Evolutionary conservation across 2,329 filamentous ascomycete genomes (phyloP).

Genomic region (Penicillium sp.): DNA sequence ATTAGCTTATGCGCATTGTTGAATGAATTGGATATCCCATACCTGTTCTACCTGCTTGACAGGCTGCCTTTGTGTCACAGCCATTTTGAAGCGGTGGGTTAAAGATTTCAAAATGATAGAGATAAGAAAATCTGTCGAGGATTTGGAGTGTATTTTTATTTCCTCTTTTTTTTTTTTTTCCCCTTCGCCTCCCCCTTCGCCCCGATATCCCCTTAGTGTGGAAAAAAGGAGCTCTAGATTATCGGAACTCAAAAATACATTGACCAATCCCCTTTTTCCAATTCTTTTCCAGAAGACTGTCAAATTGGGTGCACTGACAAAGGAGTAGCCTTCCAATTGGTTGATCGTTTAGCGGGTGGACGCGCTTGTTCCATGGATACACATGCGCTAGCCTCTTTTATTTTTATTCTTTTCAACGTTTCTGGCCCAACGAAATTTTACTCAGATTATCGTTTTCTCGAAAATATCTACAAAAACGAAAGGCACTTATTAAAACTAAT

Average conservation of each 20-base stretch:
- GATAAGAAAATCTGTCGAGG: background rate
- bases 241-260: background rate
- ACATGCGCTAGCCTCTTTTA: slow-evolving; percentile 1
- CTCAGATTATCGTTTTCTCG: no score
- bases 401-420: slow-evolving; percentile 2
- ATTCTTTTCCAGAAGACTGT: slow-evolving; percentile 11
- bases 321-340: background rate
- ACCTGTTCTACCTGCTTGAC: slow-evolving; percentile 6
- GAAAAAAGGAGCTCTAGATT: slow-evolving; percentile 5
- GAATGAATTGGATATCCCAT: background rate
- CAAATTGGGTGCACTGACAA: slow-evolving; percentile 3
- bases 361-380: slow-evolving; percentile 5
- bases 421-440: slow-evolving; percentile 1
- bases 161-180: background rate
- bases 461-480: no score
- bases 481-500: no score
- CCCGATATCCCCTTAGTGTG: slow-evolving; percentile 1
- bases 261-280: slow-evolving; percentile 2
- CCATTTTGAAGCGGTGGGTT: slow-evolving; percentile 1
- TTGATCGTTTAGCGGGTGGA: background rate
- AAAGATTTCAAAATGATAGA: background rate
- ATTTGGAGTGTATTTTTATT: background rate
- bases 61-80: slow-evolving; percentile 2
- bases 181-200: slow-evolving; percentile 1
- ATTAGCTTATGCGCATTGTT: background rate